Evolutionary conservation across 805 yeast species (phyloP), one percentile per base, ranked within the genome.

Genomic region (Yamadazyma akitaensis): DNA sequence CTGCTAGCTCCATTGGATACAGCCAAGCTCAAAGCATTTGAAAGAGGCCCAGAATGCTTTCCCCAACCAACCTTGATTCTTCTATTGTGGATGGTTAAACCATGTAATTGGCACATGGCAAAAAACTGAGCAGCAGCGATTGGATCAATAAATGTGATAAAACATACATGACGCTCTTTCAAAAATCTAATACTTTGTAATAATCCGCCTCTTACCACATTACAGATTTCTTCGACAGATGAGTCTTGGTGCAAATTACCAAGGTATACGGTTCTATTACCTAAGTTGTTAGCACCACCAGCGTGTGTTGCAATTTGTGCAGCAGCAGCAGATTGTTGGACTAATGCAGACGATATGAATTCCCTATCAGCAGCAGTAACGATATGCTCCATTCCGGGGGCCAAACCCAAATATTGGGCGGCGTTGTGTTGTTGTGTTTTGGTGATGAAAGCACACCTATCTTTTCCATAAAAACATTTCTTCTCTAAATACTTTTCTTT

Each of bases 61-160:
- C 98, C 99, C 98, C 99, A 92, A 17, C 97, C 97, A 47, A 92
- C 90, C 63, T 88, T 88, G 54, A 92, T 85, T 58, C 91, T 79
- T 58, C 95, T 78, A 62, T 84, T 85, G 61, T 88, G 96, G 50
- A 92, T 85, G 16, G 90, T 80, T 50, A 92, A 73, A 0, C 97
- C 97, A 60, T 90, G 95, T 53, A 90, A 72, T 59, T 89, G 90
- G 54, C 96, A 84, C 87, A 88, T 84, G 8, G 97, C 97, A 66
- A 85, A 92, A 63, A 92, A 92, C 67, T 92, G 98, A 1, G 97
- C 97, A 0, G 98, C 98, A 2, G 97, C 96, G 44, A 92, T 86
- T 24, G 98, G 96, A 62, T 94, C 98, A 53, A 92, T 84, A 63
- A 94, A 92, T 12, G 98, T 92, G 43, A 94, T 87, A 63, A 94